Base-by-base conservation (phyloP, 2,329 filamentous ascomycete species). In the Trichophyton simii region DNA sequence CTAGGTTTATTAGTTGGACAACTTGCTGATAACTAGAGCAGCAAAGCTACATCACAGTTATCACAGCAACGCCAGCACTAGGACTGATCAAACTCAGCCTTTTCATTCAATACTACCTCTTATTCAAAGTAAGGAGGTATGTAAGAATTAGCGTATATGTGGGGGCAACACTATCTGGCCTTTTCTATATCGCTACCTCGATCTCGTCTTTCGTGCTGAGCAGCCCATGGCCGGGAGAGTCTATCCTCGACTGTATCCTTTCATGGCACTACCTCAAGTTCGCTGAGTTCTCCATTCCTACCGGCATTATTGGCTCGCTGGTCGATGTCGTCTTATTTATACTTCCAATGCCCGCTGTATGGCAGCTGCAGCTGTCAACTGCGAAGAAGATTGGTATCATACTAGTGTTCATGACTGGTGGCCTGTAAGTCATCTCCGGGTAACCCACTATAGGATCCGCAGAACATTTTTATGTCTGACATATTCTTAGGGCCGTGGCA, bases 371-470 rank as follows among this genome's bases (percentile, higher is more conserved):
- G 11, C n/a, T 48, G 42, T 36, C 41, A 20, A 48, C 25, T n/a
- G 22, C 28, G 15, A 59, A 59, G 44, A 59, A 59, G 20, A 7
- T 59, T 22, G 58, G 58, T 31, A 46, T 59, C 20, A 42, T 44
- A 22, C 57, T 46, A 8, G 41, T 58, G 13, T 58, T 58, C 20
- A 58, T 58, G 57, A 58, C 57, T 58, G 57, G 57, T 58, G 57
- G 36, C 57, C 41, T 44, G 57, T 58, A 42, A 58, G 57, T 44
- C 25, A 9, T 42, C 36, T 57, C 31, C n/a, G 11, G 7, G 11
- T 20, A 42, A 7, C n/a, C 18, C 15, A 11, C 57, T 38, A 46
- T 38, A 31, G 13, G 20, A 7, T 42, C 9, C 22, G 15, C 25
- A n/a, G 20, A 9, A 36, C 42, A 4, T 3, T 42, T 20, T 36